Conservation (phyloP, 1,284 basidiomycete species). For the Malassezia brasiliensis region DNA sequence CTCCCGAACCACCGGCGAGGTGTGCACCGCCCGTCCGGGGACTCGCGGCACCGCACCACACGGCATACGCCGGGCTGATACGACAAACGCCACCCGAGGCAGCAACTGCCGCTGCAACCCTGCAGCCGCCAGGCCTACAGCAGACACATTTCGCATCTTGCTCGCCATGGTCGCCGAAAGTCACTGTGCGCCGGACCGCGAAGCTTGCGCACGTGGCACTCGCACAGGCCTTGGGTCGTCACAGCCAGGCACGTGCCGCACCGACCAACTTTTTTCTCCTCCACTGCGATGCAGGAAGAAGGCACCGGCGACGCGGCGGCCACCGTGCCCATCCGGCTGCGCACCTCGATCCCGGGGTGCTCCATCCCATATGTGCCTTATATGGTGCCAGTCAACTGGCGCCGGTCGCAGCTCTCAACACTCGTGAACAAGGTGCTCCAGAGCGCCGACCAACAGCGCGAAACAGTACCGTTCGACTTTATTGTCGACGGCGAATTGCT, state of each 20-base stretch:
- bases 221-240: constrained; percentile 1
- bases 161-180: neutral
- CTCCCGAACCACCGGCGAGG: neutral
- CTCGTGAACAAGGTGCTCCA: constrained; percentile 88
- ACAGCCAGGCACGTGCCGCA: neutral
- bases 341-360: constrained; percentile 15
- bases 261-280: constrained; percentile 1
- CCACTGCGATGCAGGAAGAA: constrained; percentile 1
- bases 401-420: constrained; percentile 89
- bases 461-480: constrained; percentile 85
- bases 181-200: neutral
- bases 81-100: neutral
- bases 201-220: constrained; percentile 8
- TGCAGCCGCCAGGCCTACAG: neutral
- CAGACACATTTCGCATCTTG: constrained; percentile 3
- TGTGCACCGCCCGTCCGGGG: neutral
- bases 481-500: constrained; percentile 73
- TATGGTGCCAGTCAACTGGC: constrained; percentile 84
- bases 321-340: constrained; percentile 17
- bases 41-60: neutral
- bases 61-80: neutral
- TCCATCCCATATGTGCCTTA: constrained; percentile 56
- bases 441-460: constrained; percentile 49
- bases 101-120: neutral
- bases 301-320: constrained; percentile 1